phyloP scores from a whole-genome alignment of 371 early-diverging fungal species.

The Sporodiniella umbellata region DNA sequence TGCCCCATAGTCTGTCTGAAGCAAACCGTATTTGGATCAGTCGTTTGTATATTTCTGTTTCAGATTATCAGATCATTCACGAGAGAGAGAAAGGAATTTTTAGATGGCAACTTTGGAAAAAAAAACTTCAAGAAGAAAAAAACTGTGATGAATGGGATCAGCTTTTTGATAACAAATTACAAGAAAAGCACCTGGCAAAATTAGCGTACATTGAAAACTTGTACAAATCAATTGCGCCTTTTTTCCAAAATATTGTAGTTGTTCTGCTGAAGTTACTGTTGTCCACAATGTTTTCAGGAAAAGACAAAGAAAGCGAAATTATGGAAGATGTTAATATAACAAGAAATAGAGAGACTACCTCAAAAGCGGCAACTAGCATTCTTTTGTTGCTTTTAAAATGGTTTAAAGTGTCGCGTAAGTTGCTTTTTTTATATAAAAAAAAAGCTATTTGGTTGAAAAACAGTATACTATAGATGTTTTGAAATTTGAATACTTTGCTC shows the following conservation, averaged over 20 bases:
- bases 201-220: slow-evolving; percentile 16
- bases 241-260: slow-evolving; percentile 48
- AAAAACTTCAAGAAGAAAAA: slow-evolving; percentile 1
- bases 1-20: slow-evolving; percentile 57
- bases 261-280: slow-evolving; percentile 44
- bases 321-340: slow-evolving; percentile 53
- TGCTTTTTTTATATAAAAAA: too few species aligned
- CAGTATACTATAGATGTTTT: slow-evolving; percentile 51
- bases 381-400: slow-evolving; percentile 66
- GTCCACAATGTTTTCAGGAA: slow-evolving; percentile 32
- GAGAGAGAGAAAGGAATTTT: slow-evolving; percentile 52
- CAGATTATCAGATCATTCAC: slow-evolving; percentile 57
- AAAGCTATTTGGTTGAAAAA: background rate
- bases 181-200: background rate
- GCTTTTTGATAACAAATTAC: background rate
- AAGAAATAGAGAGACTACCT: slow-evolving; percentile 71
- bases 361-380: slow-evolving; percentile 72
- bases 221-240: slow-evolving; percentile 37
- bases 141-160: slow-evolving; percentile 8
- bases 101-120: slow-evolving; percentile 29
- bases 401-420: slow-evolving; percentile 67
- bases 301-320: slow-evolving; percentile 14
- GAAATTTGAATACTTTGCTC: slow-evolving; percentile 76
- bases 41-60: slow-evolving; percentile 61
- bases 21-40: slow-evolving; percentile 55